A percentile compares a stretch with the other conserved stretches of the same genome.
Evolutionary conservation across 106 monocot genomes (phyloP).

Genomic region (Allium fistulosum): DNA sequence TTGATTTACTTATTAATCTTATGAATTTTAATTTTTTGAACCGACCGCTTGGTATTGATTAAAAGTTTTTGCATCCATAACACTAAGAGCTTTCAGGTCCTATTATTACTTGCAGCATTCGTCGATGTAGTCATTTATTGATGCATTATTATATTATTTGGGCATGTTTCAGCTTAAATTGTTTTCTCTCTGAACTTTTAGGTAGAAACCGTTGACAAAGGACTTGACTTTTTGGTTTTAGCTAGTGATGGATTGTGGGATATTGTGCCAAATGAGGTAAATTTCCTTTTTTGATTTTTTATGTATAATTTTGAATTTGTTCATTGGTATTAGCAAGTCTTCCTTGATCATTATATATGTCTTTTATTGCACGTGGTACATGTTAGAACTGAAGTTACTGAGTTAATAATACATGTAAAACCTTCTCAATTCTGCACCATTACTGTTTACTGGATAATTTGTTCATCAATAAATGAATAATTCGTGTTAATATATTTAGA

Average conservation of each 20-base stretch:
- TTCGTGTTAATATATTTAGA: no score
- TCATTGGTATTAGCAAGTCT: background rate
- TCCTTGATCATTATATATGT: background rate
- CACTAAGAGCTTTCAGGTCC: background rate
- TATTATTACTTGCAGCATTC: background rate
- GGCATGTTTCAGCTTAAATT: background rate
- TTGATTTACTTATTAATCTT: background rate
- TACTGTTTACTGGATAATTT: background rate
- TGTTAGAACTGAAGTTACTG: background rate
- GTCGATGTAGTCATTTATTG: background rate
- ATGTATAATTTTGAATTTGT: background rate
- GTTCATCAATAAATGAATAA: background rate
- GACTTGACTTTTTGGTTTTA: constrained; percentile 5
- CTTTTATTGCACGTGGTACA: background rate
- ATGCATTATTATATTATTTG: background rate
- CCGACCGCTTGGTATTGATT: no score
- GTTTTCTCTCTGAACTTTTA: background rate
- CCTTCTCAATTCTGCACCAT: background rate
- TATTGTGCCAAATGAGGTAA: constrained; percentile 3
- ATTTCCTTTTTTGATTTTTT: background rate
- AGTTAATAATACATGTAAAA: background rate
- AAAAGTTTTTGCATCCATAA: background rate
- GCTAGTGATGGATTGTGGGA: constrained; percentile 11
- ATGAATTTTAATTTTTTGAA: background rate
- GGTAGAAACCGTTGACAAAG: constrained; percentile 5